Evolutionary conservation across 768 basidiomycete genomes (phyloP), one percentile per base, ranked within the genome.

Genomic region (Tricholoma hemisulphureum): DNA sequence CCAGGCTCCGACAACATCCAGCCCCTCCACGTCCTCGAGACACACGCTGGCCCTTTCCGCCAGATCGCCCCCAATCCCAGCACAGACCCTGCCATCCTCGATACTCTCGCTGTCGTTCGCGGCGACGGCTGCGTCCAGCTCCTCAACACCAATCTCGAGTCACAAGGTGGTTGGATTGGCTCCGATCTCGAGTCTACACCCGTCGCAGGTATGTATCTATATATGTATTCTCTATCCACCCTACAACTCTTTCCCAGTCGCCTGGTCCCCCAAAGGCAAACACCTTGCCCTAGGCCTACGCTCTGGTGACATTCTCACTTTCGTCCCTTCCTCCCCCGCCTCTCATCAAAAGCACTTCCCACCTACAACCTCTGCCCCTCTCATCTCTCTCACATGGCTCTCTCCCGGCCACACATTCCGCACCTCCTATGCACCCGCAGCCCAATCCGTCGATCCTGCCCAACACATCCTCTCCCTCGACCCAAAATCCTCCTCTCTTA

Each of bases 201-300:
- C 1, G 80, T 80, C 8, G 80, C 85, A 57, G 77, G 89, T 90
- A 55, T 57, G 86, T 76, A 18, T 20, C 32, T 54, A 13, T 13
- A 9, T 59, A 8, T 39, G 11, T 57, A n/a, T 57, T 5, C 39
- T 59, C 34, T 50, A 21, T 51, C 29, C 26, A 5, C 3, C 31
- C 55, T 61, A 23, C 46, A 20, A 32, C 53, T 8, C 21, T n/a
- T 53, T 45, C 53, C 10, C 56, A 93, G 91, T 87, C 8, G 82
- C 88, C 11, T 93, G 91, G 91, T 93, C 91, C 3, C 88, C 91
- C 1, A 91, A 91, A 68, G 91, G 91, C 45, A 93, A 91, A 67
- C 91, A 93, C 56, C 76, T 93, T 39, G 89, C 89, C 1, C 81
- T 93, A 46, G 91, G 87, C 21, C 72, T 91, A 14, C 81, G 81